Conservation (phyloP, 192 early-diverging fungal species). For the Entomortierella beljakovae region DNA sequence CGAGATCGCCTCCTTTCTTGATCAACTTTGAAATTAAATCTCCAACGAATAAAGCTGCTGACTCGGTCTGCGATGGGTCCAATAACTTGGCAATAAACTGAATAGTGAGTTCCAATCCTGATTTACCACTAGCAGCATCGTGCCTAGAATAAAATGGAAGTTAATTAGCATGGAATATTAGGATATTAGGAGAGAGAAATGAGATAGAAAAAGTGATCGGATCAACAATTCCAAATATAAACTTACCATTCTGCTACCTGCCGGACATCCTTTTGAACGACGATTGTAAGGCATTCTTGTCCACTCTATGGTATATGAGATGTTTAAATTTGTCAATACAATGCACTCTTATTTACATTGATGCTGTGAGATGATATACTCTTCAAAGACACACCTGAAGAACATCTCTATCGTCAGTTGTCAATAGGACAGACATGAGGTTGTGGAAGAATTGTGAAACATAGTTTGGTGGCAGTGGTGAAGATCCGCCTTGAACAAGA, state of each 20-base stretch:
- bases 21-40: constrained; percentile 88
- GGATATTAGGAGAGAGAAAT: no score
- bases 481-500: constrained; percentile 76
- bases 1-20: constrained; percentile 76
- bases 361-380: no score
- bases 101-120: constrained; percentile 86
- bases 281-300: constrained; percentile 82
- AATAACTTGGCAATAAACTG: constrained; percentile 85
- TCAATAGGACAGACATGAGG: constrained; percentile 80
- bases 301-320: constrained; percentile 68
- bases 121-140: constrained; percentile 57
- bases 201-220: no score
- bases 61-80: constrained; percentile 81
- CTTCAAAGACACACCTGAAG: no score
- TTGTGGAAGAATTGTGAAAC: constrained; percentile 82
- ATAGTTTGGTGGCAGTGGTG: constrained; percentile 79
- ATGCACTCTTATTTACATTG: no score
- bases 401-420: constrained; percentile 78
- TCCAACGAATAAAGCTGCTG: constrained; percentile 89
- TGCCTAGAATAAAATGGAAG: constrained; percentile 22
- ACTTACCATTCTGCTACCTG: constrained; percentile 83
- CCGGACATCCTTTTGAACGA: constrained; percentile 82
- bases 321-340: constrained; percentile 21
- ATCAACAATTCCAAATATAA: no score
- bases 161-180: background rate